Evolutionary conservation across 2,329 filamentous ascomycete species (phyloP), one percentile per base, ranked within the genome.

Genomic region (Aspergillus floridensis): DNA sequence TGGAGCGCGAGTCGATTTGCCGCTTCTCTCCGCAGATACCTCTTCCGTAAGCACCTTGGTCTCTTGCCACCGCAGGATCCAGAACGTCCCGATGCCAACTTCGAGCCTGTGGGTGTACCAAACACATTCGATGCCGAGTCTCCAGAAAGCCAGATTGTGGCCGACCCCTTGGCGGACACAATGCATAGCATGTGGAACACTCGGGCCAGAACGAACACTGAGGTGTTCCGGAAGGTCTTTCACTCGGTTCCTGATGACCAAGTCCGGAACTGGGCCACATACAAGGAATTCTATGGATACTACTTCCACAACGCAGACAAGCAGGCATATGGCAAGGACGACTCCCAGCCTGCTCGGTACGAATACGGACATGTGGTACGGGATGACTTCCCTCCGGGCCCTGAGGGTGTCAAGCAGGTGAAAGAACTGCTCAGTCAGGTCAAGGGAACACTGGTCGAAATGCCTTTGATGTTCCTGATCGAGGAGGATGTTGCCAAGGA

Each of bases 11-110:
- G 90, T n/a, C 87, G 88, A 60, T 92, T 95, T 69, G 93, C 92
- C 0, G 84, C 90, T 2, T 92, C 91, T 0, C 82, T 97, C 4
- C 84, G 93, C 49, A 85, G 91, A 19, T 91, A 90, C 67, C 83
- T 97, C 6, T 96, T 92, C 90, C 87, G 92, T 49, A 93, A 97
- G 76, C 93, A 98, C 73, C 80, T 97, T 12, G 93, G 93, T 1
- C 81, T 97, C 3, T 76, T 97, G 2, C 86, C 84, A 4, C 84
- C 90, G 0, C 92, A 97, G 72, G 80, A 87, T 19, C 81, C 88
- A 60, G 84, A 92, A 58, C 77, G 73, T 6, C 83, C 82, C 12
- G 78, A 86, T 53, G 76, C 79, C 26, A 87, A 87, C 70, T 86
- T 78, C 65, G 77, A 84, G 62, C 85, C 84, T 0, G 80, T 87